Evolutionary conservation across 164 flowering plant species (phyloP), one percentile per base, ranked within the genome.

Genomic region (Euptelea pleiosperma): DNA sequence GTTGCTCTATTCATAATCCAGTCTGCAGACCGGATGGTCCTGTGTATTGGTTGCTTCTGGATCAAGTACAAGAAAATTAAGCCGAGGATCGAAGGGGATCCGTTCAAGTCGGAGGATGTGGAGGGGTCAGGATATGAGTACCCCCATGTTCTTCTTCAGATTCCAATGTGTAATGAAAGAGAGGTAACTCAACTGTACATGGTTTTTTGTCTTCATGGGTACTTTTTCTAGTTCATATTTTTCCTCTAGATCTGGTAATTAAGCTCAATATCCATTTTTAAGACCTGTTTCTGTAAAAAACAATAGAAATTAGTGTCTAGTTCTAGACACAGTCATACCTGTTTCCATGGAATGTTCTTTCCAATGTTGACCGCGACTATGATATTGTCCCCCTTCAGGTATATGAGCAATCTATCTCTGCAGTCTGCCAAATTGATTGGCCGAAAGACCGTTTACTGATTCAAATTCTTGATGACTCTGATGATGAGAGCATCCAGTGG

Each of bases 81-180:
- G 72, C 93, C 95, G 0, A 72, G 35, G 28, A 57, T 80, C 36
- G 67, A 65, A 1, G 84, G 70, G 44, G 79, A 77, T 54, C 77
- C 80, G 6, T 81, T 79, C 69, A 70, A 77, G 51, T 53, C 64
- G 0, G 78, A 68, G 29, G 91, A 86, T 73, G 62, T 61, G 9
- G 94, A 84, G 62, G 77, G 62, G 10, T 55, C 73, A 9, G 66
- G 76, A 1, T 73, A 43, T 36, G 67, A 72, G 39, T 77, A 76
- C 50, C 97, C 94, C 6, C 87, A 83, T 88, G 91, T 89, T 69
- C 91, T 89, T 58, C 82, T 89, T 61, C 96, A 89, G 66, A 85
- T 89, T 52, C 96, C 94, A 41, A 89, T 89, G 96, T 89, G 97
- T 47, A 89, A 89, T 67, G 97, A 90, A 73, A 79, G 65, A 49